Evolutionary conservation across 23 red algal species (phyloP).

Genomic region (Gracilariopsis chorda): DNA sequence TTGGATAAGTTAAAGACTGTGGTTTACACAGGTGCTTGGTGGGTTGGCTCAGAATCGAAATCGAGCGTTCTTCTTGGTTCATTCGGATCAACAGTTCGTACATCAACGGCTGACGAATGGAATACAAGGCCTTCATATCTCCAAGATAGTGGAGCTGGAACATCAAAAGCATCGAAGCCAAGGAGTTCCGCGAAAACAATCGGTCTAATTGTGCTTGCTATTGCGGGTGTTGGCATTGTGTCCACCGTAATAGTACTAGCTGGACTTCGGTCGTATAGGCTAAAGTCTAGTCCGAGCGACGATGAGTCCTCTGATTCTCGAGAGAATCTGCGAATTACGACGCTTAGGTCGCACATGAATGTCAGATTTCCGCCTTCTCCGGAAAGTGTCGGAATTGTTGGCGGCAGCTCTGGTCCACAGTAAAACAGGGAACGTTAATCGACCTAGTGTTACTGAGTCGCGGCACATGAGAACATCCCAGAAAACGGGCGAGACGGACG

Average conservation of each 20-base stretch:
- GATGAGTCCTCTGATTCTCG: background rate
- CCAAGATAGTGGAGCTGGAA: background rate
- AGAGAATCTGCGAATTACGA: no score
- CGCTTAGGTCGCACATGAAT: no score
- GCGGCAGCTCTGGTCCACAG: constrained; percentile 16
- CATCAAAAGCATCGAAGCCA: background rate
- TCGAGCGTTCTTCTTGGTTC: constrained; percentile 51
- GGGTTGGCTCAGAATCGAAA: background rate
- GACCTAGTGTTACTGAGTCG: no score
- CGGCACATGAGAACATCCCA: no score
- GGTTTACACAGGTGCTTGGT: constrained; percentile 57
- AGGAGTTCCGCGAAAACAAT: background rate
- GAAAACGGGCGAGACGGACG: no score
- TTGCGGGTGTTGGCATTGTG: background rate
- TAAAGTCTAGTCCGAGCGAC: background rate
- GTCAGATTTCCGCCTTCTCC: no score
- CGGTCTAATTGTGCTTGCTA: background rate
- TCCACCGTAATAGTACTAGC: background rate
- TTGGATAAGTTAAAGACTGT: constrained; percentile 17
- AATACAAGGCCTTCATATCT: background rate
- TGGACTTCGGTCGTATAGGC: background rate
- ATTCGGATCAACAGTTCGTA: constrained; percentile 19
- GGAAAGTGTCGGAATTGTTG: background rate
- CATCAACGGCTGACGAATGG: constrained; percentile 15
- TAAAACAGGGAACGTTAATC: no score